A percentile compares a stretch with the other conserved stretches of the same genome.
phyloP scores from a whole-genome alignment of 768 basidiomycete genomes.

The Amanita molliuscula region DNA sequence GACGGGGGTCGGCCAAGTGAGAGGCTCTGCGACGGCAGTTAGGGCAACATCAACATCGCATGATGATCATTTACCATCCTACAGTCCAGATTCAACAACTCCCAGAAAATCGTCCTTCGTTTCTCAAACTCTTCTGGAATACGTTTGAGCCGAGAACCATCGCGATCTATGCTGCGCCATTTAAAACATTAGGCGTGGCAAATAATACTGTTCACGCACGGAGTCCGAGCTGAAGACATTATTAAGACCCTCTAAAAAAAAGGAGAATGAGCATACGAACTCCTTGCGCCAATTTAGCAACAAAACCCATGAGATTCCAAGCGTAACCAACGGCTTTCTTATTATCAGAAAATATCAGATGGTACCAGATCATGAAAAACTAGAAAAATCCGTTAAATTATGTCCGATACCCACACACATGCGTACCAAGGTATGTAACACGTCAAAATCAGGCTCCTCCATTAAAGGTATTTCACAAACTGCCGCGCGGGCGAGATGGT shows the following conservation, averaged over 20 bases:
- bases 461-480: conserved; percentile 67
- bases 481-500: conserved; percentile 55
- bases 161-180: conserved; percentile 41
- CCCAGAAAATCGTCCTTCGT: conserved; percentile 64
- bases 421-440: conserved; percentile 53
- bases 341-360: conserved; percentile 65
- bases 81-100: conserved; percentile 62
- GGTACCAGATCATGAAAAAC: conserved; percentile 68
- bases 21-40: conserved; percentile 34
- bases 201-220: conserved; percentile 33
- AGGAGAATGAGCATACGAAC: conserved; percentile 28
- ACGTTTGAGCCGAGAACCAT: conserved; percentile 49
- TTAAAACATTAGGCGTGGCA: conserved; percentile 4
- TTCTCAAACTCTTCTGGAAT: conserved; percentile 68
- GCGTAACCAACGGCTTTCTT: conserved; percentile 64
- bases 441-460: conserved; percentile 68
- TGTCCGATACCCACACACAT: neutral
- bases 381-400: conserved; percentile 9
- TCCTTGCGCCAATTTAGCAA: conserved; percentile 63
- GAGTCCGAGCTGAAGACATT: conserved; percentile 44
- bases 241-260: neutral
- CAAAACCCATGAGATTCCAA: conserved; percentile 70
- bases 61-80: conserved; percentile 35
- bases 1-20: conserved; percentile 68
- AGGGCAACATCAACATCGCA: neutral